Base-by-base conservation (phyloP, 768 basidiomycete species). In the Psilocybe cyanescens region DNA sequence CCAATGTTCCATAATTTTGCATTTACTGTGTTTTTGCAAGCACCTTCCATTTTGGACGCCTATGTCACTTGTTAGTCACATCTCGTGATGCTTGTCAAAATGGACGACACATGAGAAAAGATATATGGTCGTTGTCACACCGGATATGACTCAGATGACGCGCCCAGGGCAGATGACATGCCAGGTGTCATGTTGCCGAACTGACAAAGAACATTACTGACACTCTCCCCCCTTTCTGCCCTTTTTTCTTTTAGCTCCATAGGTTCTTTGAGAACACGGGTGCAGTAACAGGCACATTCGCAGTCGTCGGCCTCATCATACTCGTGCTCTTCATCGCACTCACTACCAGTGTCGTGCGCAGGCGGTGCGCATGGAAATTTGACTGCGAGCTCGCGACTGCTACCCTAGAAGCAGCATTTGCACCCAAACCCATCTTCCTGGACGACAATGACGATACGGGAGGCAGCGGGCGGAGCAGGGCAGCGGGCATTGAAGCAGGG, bases 261-360 rank as follows among this genome's bases (percentile, higher is more conserved):
- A 89, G 90, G 47, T 92, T 92, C 77, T 88, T 92, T 71, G 63
- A 79, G 50, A 92, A 93, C 76, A 91, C 73, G n/a, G 88, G 84
- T 19, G 91, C 89, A 0, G 86, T 92, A 1, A 87, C 87, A 2
- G 91, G 87, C 11, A 85, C 86, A 0, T 92, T 92, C 75, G 76
- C 85, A 19, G 88, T 86, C 49, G 89, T 87, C 14, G 90, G 90
- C 17, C 66, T 92, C 35, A 70, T 90, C 55, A 84, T 68, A 17
- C 63, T 85, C 50, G 84, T 75, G 8, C 57, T 90, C 66, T 9
- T 83, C 68, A 69, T 92, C 61, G 77, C 76, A 7, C 62, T 85
- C 30, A 62, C 83, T 48, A 81, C 83, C 39, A 85, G 81, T 59
- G 73, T 74, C 61, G 62, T 90, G 65, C 87, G 90, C 8, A 84